Evolutionary conservation across 306 rosid species (phyloP).

Genomic region (Medicago ruthenica): DNA sequence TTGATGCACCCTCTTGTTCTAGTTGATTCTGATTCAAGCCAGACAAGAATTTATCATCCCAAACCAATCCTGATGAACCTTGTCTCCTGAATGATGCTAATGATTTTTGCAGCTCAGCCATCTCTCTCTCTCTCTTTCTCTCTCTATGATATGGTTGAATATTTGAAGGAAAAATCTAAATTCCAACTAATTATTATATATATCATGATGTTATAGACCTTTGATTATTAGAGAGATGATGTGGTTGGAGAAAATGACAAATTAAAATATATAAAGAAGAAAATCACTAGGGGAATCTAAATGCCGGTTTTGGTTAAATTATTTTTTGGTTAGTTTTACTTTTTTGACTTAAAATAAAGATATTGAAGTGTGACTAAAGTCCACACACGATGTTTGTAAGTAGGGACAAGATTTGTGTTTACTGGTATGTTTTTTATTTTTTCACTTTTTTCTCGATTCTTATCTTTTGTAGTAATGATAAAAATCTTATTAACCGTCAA

Average conservation of each 20-base stretch:
- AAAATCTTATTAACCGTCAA: slow-evolving; percentile 12
- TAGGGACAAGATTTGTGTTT: slow-evolving; percentile 19
- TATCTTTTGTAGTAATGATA: background rate
- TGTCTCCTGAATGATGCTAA: slow-evolving; percentile 76
- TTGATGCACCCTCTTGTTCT: background rate
- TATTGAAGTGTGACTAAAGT: background rate
- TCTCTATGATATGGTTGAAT: slow-evolving; percentile 1
- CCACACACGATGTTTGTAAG: background rate
- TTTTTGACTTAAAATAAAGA: slow-evolving; percentile 17
- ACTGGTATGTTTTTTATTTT: background rate
- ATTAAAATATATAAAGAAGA: background rate
- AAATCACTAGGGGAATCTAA: slow-evolving; percentile 37
- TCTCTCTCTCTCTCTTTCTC: slow-evolving; percentile 22
- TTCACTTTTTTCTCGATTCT: background rate
- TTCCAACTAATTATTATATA: slow-evolving; percentile 5
- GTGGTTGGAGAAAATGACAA: slow-evolving; percentile 40
- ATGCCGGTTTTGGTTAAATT: slow-evolving; percentile 4
- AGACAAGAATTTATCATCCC: slow-evolving; percentile 66
- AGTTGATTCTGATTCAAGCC: slow-evolving; percentile 31
- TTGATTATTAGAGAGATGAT: slow-evolving; percentile 21
- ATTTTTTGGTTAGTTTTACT: background rate
- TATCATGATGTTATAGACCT: slow-evolving; percentile 33
- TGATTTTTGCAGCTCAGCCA: slow-evolving; percentile 71
- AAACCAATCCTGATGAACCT: slow-evolving; percentile 77
- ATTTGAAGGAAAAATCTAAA: slow-evolving; percentile 18